Base-by-base conservation (phyloP, 2,329 filamentous ascomycete genomes). In the Xylariales sp. region DNA sequence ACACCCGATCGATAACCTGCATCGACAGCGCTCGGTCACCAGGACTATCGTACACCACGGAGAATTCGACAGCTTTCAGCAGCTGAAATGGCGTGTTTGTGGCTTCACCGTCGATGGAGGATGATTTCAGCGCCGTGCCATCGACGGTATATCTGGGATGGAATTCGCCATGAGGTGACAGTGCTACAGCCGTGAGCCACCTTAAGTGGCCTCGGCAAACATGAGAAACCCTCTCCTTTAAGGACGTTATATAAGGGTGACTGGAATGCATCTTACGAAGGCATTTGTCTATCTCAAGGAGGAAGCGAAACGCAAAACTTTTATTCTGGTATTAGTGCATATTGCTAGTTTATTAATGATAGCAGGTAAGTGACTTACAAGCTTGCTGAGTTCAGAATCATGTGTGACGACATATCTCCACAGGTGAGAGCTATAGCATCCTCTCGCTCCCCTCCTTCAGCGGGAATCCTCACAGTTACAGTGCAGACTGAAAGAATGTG, bases 341-440 rank as follows among this genome's bases (percentile, higher is more conserved):
- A 8, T 25, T 8, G 23, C n/a, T 25, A 8, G 23, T 25, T 8
- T 25, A 8, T 8, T 25, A 8, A 8, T 25, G n/a, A 25, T 8
- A 25, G 23, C 23, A n/a, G 23, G 23, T 25, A 33, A 11, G 5
- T 15, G 16, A 29, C 41, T 25, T 37, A 48, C 42, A 43, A 48
- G 14, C 44, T 45, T 7, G 41, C 35, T 4, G 36, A 40, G 11
- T 33, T 33, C 21, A 25, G 30, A 14, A 48, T 18, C 5, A 36
- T 32, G 29, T 48, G 46, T 7, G 29, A 28, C 10, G 41, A 35
- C 14, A 46, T 30, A 12, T 46, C 41, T 12, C 46, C 46, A 17
- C 44, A 48, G 11, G 32, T 48, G 3, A 48, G 17, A 8, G 38
- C 41, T 11, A 38, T n/a, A n/a, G 29, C 5, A 38, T 17, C 11